phyloP scores from a whole-genome alignment of 257 asterid genomes.

The Handroanthus guayacan region DNA sequence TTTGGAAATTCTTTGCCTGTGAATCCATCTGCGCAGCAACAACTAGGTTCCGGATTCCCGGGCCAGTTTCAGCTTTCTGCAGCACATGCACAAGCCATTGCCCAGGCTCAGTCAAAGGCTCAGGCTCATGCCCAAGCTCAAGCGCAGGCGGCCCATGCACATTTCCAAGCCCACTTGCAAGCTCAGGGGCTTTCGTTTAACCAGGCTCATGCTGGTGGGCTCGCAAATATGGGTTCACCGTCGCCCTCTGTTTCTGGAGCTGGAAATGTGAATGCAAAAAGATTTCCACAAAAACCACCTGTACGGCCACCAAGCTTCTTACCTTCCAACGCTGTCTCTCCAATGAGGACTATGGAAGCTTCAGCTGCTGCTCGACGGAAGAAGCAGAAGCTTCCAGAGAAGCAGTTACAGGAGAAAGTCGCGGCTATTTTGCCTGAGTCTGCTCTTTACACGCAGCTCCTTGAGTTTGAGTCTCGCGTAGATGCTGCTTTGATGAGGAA shows the following conservation, averaged over 20 bases:
- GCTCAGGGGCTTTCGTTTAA: constrained; percentile 61
- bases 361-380: constrained; percentile 70
- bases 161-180: constrained; percentile 59
- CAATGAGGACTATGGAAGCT: constrained; percentile 65
- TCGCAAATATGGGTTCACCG: constrained; percentile 55
- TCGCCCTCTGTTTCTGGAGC: constrained; percentile 59
- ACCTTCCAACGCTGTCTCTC: constrained; percentile 46
- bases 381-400: constrained; percentile 80
- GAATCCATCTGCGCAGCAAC: constrained; percentile 54
- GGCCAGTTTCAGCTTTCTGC: constrained; percentile 62
- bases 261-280: constrained; percentile 48
- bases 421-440: constrained; percentile 78
- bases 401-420: constrained; percentile 67
- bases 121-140: constrained; percentile 64
- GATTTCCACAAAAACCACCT: constrained; percentile 68
- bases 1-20: constrained; percentile 59
- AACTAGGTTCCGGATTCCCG: constrained; percentile 53
- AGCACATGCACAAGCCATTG: constrained; percentile 66
- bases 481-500: constrained; percentile 78
- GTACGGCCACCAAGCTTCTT: constrained; percentile 63
- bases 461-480: constrained; percentile 78
- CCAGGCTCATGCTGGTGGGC: constrained; percentile 54
- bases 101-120: constrained; percentile 60
- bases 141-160: constrained; percentile 64
- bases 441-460: constrained; percentile 82